These are phyloP conservation scores for Xerocomellus amylosporus DNA, from an alignment of 768 basidiomycete species.

Conservation along the genomic window DNA sequence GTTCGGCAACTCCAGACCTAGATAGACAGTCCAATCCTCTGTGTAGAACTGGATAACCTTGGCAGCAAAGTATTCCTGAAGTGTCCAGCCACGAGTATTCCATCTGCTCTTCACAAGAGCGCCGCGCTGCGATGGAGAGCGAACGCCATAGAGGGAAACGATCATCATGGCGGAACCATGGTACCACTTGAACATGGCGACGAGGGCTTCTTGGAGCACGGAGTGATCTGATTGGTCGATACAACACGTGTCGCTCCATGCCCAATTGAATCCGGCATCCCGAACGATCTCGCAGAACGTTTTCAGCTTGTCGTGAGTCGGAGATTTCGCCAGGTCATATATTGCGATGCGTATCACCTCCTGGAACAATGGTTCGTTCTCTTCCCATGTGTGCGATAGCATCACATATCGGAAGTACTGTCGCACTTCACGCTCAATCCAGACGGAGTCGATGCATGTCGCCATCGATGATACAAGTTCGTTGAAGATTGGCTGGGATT, in stretches of 20 bases:
- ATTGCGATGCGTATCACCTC: neutral
- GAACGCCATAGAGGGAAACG: neutral
- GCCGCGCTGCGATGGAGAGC: neutral
- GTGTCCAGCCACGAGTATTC: neutral
- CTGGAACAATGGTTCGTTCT: neutral
- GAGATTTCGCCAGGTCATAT: neutral
- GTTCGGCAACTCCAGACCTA: neutral
- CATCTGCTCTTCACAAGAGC: neutral
- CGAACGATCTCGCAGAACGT: neutral
- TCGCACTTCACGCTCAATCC: neutral
- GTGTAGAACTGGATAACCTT: neutral
- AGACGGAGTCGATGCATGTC: no score
- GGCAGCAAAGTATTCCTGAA: neutral
- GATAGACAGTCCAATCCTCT: neutral
- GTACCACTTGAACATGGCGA: neutral
- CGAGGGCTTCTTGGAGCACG: neutral
- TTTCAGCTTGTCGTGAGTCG: neutral
- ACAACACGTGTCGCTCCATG: neutral
- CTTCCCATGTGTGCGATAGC: neutral
- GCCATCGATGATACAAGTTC: no score
- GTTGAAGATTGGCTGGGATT: no score
- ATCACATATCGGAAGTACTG: neutral
- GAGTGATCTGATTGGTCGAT: neutral
- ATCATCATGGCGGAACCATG: neutral
- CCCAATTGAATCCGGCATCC: neutral